phyloP scores from a whole-genome alignment of 2,329 filamentous ascomycete genomes.

The Sarocladium oryzae region DNA sequence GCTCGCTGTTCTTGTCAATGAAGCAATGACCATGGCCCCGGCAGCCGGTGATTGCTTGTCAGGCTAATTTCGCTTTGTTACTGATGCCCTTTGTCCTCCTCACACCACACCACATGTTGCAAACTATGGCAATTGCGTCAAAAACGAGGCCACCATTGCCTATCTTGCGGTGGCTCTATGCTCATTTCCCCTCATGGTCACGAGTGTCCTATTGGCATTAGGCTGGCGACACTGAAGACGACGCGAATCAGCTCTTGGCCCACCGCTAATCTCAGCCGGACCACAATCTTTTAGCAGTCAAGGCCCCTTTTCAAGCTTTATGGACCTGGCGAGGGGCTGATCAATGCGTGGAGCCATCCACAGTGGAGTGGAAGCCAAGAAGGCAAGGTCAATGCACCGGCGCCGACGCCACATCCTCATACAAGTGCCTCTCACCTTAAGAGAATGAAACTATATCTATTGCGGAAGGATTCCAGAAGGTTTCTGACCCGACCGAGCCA shows the following conservation, averaged over 20 bases:
- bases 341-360: background rate
- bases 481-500: background rate
- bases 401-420: background rate
- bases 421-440: no score
- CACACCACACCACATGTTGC: no score
- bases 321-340: background rate
- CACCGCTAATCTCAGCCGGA: slow-evolving; percentile 5
- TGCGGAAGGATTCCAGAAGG: slow-evolving; percentile 4
- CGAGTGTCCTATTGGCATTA: background rate
- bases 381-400: background rate
- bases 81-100: no score
- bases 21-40: background rate
- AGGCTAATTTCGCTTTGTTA: no score
- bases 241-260: background rate
- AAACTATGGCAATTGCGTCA: no score
- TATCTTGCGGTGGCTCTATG: no score
- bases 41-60: background rate
- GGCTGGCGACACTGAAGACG: background rate
- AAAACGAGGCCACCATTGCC: no score
- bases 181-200: background rate
- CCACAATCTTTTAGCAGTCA: background rate
- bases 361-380: background rate
- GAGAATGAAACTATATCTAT: background rate
- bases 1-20: no score
- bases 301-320: background rate